A percentile compares a stretch with the other conserved stretches of the same genome.
Conservation (phyloP, 2,329 filamentous ascomycete species). For the Lecanicillium sp. region DNA sequence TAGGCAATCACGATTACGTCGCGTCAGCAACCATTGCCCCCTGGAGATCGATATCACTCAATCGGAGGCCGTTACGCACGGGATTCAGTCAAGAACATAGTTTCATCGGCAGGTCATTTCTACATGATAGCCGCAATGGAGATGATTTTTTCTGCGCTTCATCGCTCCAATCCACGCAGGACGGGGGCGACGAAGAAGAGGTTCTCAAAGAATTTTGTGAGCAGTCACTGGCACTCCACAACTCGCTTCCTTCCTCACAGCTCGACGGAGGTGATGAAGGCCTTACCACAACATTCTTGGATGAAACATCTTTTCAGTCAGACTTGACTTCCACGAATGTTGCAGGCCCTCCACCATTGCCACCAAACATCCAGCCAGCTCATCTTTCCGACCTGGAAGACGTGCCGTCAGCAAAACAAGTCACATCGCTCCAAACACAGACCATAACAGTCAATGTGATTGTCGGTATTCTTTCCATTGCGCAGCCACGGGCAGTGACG, state of each 20-base stretch:
- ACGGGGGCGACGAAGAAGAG: slow-evolving; percentile 25
- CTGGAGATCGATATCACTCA: slow-evolving; percentile 51
- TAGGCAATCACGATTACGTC: background rate
- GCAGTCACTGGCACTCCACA: slow-evolving; percentile 67
- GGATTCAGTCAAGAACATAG: slow-evolving; percentile 47
- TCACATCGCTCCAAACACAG: slow-evolving; percentile 65
- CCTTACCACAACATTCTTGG: slow-evolving; percentile 27
- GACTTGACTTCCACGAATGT: slow-evolving; percentile 18
- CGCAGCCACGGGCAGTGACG: slow-evolving; percentile 59
- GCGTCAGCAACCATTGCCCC: slow-evolving; percentile 28
- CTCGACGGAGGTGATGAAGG: slow-evolving; percentile 28
- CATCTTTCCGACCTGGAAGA: slow-evolving; percentile 53
- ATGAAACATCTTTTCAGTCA: slow-evolving; percentile 31
- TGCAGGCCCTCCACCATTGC: slow-evolving; percentile 17
- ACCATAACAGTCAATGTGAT: slow-evolving; percentile 79
- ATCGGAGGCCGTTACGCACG: slow-evolving; percentile 39
- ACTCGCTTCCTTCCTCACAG: slow-evolving; percentile 59
- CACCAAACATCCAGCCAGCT: slow-evolving; percentile 22
- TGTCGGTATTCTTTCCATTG: slow-evolving; percentile 69
- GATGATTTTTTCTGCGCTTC: slow-evolving; percentile 44
- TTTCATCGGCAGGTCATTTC: slow-evolving; percentile 22
- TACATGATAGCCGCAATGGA: slow-evolving; percentile 22
- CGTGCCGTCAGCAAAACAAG: slow-evolving; percentile 60
- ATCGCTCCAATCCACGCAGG: background rate
- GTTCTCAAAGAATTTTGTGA: slow-evolving; percentile 64